phyloP scores from a whole-genome alignment of 352 stramenopile species.

The Globisporangium camurandrum region DNA sequence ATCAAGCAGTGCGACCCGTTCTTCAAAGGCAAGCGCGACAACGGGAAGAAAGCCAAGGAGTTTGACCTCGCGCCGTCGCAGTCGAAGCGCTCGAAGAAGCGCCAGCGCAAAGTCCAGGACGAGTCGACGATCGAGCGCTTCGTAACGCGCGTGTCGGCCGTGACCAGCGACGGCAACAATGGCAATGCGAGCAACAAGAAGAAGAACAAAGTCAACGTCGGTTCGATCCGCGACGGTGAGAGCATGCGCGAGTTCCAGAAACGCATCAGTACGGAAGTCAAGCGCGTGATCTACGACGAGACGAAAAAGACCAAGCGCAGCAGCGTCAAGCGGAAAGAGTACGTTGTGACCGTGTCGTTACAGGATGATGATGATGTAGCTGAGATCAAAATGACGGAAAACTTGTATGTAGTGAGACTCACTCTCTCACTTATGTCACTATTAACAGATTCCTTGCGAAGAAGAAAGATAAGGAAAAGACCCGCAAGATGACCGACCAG shows the following conservation, averaged over 20 bases:
- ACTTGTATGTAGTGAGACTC: constrained; percentile 5
- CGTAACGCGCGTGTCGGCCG: constrained; percentile 41
- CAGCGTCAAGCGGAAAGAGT: constrained; percentile 70
- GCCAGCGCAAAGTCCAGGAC: constrained; percentile 53
- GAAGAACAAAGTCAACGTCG: constrained; percentile 43
- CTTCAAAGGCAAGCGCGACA: constrained; percentile 74
- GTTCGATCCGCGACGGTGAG: constrained; percentile 54
- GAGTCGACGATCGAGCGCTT: constrained; percentile 59
- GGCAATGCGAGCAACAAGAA: constrained; percentile 26
- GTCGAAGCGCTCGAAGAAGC: constrained; percentile 79
- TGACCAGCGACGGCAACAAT: constrained; percentile 11
- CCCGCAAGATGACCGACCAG: constrained; percentile 77
- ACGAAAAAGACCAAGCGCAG: constrained; percentile 65
- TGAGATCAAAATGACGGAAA: no score
- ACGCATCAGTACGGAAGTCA: constrained; percentile 76
- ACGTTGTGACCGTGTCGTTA: constrained; percentile 6
- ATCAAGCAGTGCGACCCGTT: constrained; percentile 84
- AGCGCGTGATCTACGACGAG: constrained; percentile 80
- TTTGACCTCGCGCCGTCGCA: constrained; percentile 60
- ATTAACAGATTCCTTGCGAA: constrained; percentile 42
- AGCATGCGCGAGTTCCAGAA: constrained; percentile 83
- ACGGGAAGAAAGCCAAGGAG: constrained; percentile 61
- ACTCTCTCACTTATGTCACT: background rate
- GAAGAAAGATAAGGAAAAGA: constrained; percentile 69
- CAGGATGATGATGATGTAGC: no score